phyloP scores from a whole-genome alignment of 108 stramenopile species.

The Pseudonitzschia delicatissima region DNA sequence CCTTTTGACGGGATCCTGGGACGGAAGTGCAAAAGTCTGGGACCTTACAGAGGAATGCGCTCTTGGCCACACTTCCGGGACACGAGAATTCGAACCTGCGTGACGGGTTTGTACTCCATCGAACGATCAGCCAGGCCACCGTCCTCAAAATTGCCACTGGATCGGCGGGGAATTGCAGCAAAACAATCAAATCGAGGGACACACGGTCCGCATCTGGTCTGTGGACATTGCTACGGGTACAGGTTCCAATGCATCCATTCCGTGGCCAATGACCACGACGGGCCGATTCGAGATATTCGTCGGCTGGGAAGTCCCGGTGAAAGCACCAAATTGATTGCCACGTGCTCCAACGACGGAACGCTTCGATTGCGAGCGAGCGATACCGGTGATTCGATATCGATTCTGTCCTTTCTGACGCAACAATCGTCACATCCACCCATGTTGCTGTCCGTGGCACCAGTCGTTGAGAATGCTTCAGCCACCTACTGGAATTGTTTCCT shows the following conservation, averaged over 20 bases:
- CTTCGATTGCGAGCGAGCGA: conserved; percentile 78
- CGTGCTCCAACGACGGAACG: conserved; percentile 92
- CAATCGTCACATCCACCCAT: conserved; percentile 48
- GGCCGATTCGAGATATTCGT: conserved; percentile 75
- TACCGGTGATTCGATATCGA: conserved; percentile 73
- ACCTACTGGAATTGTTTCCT: background rate
- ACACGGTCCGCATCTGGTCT: conserved; percentile 72
- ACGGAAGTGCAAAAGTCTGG: conserved; percentile 87
- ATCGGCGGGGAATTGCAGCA: conserved; percentile 75
- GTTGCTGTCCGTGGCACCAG: conserved; percentile 55
- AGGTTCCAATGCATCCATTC: conserved; percentile 29
- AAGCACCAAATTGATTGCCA: conserved; percentile 50
- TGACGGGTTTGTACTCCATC: conserved; percentile 46
- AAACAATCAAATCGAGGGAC: conserved; percentile 57
- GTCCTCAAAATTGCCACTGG: conserved; percentile 57
- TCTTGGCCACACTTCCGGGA: conserved; percentile 56
- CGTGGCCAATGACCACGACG: conserved; percentile 76
- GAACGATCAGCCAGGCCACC: conserved; percentile 10
- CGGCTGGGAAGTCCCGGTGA: conserved; percentile 35
- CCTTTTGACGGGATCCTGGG: conserved; percentile 81
- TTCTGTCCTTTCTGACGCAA: conserved; percentile 49
- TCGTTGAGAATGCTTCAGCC: conserved; percentile 10
- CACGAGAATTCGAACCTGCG: conserved; percentile 87
- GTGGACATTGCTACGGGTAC: conserved; percentile 36
- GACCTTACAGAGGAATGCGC: conserved; percentile 31